A percentile compares a stretch with the other conserved stretches of the same genome.
phyloP scores from a whole-genome alignment of 2,329 filamentous ascomycete genomes.

The Ophiostoma tasmaniense region DNA sequence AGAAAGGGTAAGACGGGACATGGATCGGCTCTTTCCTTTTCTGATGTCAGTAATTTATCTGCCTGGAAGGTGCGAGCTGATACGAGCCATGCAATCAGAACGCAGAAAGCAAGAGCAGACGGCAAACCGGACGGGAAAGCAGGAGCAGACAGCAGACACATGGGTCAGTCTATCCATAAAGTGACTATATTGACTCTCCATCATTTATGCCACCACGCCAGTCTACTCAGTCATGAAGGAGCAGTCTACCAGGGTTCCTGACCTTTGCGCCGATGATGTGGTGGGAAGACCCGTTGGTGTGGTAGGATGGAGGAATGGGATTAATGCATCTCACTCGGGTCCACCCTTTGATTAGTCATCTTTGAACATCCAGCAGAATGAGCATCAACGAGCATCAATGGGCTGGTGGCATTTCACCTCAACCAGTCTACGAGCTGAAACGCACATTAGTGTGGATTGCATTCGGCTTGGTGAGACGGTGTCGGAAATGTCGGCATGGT shows the following conservation, averaged over 20 bases:
- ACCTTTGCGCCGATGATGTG: background rate
- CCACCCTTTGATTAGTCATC: background rate
- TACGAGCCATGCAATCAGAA: background rate
- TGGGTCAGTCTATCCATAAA: too few species aligned
- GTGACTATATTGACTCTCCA: too few species aligned
- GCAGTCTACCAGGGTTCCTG: background rate
- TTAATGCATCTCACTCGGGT: background rate
- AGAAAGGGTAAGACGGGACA: background rate
- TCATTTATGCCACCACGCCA: background rate
- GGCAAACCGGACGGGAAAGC: too few species aligned
- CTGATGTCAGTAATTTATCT: background rate
- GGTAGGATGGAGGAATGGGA: background rate
- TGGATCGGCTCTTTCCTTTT: background rate
- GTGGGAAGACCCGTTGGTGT: background rate
- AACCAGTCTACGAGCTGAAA: background rate
- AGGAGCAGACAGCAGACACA: too few species aligned
- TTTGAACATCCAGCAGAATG: background rate
- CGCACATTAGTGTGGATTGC: background rate
- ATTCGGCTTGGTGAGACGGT: background rate
- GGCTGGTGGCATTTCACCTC: background rate
- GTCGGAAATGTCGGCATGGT: background rate
- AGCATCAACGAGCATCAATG: background rate
- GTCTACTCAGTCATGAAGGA: background rate
- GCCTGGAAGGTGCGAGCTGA: background rate
- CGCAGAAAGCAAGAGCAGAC: too few species aligned